These are phyloP conservation scores for Lipomyces sp. DNA, from an alignment of 805 yeast genomes.

Conservation along the genomic window DNA sequence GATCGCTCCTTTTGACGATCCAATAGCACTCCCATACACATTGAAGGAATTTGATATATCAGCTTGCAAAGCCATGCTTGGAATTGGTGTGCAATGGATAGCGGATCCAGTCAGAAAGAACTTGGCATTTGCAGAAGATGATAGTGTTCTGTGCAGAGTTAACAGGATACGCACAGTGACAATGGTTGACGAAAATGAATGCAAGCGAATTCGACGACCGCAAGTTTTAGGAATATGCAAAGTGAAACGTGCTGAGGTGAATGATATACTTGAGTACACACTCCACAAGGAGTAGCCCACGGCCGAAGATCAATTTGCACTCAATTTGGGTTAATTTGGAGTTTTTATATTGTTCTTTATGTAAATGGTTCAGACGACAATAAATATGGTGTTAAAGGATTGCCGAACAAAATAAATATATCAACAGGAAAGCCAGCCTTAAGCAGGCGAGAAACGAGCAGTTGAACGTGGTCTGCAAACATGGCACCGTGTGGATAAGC, in stretches of 20 bases:
- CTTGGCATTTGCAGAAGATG: background rate
- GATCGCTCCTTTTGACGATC: background rate
- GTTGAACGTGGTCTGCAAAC: slow-evolving; percentile 60
- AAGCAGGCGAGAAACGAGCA: slow-evolving; percentile 47
- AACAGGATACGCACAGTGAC: background rate
- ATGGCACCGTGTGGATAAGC: slow-evolving; percentile 63
- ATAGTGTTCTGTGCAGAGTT: background rate
- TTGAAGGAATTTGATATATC: background rate
- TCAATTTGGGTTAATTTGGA: too few relatives aligned
- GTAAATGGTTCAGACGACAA: too few relatives aligned
- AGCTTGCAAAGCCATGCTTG: slow-evolving; percentile 4
- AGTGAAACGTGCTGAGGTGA: too few relatives aligned
- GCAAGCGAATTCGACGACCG: background rate
- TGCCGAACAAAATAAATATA: too few relatives aligned
- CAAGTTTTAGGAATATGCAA: background rate
- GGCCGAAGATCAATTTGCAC: too few relatives aligned
- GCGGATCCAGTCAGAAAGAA: background rate
- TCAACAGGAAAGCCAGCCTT: slow-evolving; percentile 20
- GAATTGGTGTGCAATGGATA: background rate
- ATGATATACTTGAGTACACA: too few relatives aligned
- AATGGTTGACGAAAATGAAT: slow-evolving; percentile 4
- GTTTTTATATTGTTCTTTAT: too few relatives aligned
- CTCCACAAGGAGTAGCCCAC: too few relatives aligned
- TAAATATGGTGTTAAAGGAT: too few relatives aligned
- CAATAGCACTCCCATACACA: background rate